Percentiles rank a stretch among this genome's conserved stretches.
These are phyloP conservation scores for Talaromyces sp. DNA, from an alignment of 2,329 filamentous ascomycete species.

Conservation along the genomic window DNA sequence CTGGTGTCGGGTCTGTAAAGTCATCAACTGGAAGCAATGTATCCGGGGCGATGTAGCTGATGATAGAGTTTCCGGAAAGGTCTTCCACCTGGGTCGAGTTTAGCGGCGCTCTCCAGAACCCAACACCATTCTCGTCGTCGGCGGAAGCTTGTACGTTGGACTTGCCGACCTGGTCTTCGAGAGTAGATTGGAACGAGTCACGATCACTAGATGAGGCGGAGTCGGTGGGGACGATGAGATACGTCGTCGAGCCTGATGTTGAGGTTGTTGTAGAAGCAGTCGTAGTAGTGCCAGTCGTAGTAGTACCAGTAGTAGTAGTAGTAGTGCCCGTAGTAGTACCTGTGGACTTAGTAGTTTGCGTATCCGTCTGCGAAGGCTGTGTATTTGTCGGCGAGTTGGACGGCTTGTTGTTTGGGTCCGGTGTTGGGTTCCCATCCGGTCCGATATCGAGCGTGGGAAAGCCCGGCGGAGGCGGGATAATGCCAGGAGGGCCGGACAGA, in stretches of 20 bases:
- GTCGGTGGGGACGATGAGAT: neutral
- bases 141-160: neutral
- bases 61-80: neutral
- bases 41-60: neutral
- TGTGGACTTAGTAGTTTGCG: neutral
- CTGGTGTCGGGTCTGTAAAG: neutral
- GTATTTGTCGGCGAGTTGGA: neutral
- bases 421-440: neutral
- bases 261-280: neutral
- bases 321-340: neutral
- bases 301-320: neutral
- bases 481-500: neutral
- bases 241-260: neutral
- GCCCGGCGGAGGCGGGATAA: neutral
- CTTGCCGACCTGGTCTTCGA: neutral
- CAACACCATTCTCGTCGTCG: neutral
- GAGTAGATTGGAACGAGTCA: neutral
- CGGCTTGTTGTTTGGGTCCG: neutral
- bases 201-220: neutral
- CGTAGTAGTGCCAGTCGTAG: neutral
- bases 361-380: neutral
- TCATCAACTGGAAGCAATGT: neutral
- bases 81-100: neutral
- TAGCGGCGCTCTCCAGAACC: neutral
- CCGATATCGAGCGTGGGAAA: conserved; percentile 3